phyloP scores from a whole-genome alignment of 371 early-diverging fungal species.

The Rhizopus stolonifer region DNA sequence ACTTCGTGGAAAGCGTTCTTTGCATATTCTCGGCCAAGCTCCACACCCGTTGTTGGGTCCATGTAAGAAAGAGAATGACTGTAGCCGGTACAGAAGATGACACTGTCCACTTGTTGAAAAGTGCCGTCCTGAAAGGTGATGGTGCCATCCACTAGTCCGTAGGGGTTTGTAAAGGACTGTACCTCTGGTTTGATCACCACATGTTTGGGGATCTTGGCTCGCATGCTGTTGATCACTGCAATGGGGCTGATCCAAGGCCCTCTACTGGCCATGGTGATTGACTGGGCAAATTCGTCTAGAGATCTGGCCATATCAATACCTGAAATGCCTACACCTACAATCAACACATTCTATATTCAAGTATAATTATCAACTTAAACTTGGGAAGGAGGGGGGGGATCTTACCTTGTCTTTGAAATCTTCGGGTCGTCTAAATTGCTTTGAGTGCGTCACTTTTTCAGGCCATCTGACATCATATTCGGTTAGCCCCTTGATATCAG shows the following conservation, averaged over 20 bases:
- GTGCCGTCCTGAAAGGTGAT: conserved; percentile 61
- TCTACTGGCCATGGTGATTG: conserved; percentile 32
- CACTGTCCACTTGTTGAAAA: conserved; percentile 51
- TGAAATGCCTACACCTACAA: conserved; percentile 40
- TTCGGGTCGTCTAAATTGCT: conserved; percentile 37
- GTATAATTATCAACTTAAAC: not conserved
- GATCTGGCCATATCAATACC: conserved; percentile 36
- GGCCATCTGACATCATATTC: conserved; percentile 33
- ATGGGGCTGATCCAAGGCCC: conserved; percentile 15
- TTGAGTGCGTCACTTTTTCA: conserved; percentile 28
- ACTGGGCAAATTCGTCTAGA: conserved; percentile 26
- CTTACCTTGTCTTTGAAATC: conserved; percentile 40
- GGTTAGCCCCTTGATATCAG: conserved; percentile 26
- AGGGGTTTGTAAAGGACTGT: conserved; percentile 20
- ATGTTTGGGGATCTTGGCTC: conserved; percentile 20
- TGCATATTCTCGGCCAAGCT: conserved; percentile 8
- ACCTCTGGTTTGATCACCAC: conserved; percentile 22
- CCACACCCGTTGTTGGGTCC: too few relatives aligned
- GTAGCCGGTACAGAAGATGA: conserved; percentile 71
- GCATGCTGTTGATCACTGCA: conserved; percentile 22
- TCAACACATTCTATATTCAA: conserved; percentile 31
- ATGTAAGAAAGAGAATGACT: conserved; percentile 50
- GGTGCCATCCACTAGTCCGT: conserved; percentile 28
- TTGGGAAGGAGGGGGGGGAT: too few relatives aligned
- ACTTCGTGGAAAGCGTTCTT: conserved; percentile 33